Evolutionary conservation across 768 basidiomycete genomes (phyloP).

Genomic region (Mycena polygramma): DNA sequence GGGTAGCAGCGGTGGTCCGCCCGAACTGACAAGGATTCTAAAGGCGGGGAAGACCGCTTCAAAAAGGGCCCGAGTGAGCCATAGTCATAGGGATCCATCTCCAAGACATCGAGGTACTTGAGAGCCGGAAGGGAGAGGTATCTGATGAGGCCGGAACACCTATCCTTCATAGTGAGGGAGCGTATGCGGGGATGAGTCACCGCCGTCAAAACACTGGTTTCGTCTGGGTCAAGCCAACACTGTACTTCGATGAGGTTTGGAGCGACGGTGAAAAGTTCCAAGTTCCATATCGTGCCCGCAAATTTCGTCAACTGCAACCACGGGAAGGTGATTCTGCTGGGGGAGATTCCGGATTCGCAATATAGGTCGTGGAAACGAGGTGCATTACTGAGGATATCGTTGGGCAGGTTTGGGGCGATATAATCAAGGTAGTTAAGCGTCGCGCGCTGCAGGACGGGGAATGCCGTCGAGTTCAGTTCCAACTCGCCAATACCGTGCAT

Average conservation of each 20-base stretch:
- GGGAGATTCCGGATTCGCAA: not conserved
- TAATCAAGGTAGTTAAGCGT: too few relatives aligned
- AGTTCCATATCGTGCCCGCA: not conserved
- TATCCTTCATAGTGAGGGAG: not conserved
- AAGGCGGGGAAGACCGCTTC: not conserved
- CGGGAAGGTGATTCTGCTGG: not conserved
- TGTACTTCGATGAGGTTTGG: not conserved
- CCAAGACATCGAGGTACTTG: not conserved
- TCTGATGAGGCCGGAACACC: not conserved
- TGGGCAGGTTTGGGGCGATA: too few relatives aligned
- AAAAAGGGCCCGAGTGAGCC: not conserved
- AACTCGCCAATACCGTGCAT: too few relatives aligned
- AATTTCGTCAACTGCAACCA: slow-evolving; percentile 12
- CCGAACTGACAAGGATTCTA: not conserved
- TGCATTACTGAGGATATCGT: too few relatives aligned
- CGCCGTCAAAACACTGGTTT: too few relatives aligned
- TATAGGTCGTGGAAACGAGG: too few relatives aligned
- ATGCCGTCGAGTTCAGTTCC: too few relatives aligned
- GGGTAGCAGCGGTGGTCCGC: not conserved
- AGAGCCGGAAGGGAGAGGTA: not conserved
- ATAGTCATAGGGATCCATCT: not conserved
- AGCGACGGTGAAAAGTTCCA: not conserved
- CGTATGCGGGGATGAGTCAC: not conserved
- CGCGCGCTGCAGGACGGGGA: too few relatives aligned
- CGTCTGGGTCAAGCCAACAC: not conserved